These are phyloP conservation scores for Botrytis fragariae DNA, from an alignment of 2,329 filamentous ascomycete genomes.

Conservation along the genomic window DNA sequence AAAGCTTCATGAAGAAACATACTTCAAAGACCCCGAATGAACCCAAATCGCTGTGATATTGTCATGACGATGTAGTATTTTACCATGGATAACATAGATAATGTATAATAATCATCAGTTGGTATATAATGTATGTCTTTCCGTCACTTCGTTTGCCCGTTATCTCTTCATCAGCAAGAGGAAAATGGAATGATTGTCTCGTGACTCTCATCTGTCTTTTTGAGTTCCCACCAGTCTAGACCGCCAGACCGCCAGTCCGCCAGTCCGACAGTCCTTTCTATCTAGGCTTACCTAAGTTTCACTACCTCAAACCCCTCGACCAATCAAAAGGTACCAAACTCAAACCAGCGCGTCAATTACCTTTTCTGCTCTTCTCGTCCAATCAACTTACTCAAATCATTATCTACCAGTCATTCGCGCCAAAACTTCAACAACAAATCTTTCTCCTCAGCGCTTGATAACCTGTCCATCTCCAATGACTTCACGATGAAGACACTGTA, in stretches of 20 bases:
- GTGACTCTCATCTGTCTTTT: neutral
- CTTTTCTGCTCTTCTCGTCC: neutral
- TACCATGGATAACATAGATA: neutral
- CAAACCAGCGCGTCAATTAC: constrained; percentile 17
- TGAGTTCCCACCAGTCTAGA: neutral
- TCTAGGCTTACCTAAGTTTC: neutral
- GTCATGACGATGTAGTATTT: neutral
- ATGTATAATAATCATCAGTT: neutral
- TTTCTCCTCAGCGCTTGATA: constrained; percentile 28
- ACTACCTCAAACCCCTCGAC: neutral
- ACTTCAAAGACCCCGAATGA: neutral
- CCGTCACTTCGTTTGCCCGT: neutral
- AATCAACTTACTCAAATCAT: constrained; percentile 15
- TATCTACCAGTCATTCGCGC: constrained; percentile 5
- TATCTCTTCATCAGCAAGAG: neutral
- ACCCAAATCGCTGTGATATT: neutral
- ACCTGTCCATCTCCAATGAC: constrained; percentile 29
- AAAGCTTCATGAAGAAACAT: neutral
- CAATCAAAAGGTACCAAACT: neutral
- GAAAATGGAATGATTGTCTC: neutral
- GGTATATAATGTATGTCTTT: no score
- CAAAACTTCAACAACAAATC: constrained; percentile 14
- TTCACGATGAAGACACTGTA: constrained; percentile 27
- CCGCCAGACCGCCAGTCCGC: no score
- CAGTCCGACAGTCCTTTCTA: no score